These are phyloP conservation scores for Besnoitia besnoiti DNA, from an alignment of 169 alveolate genomes.

Conservation along the genomic window DNA sequence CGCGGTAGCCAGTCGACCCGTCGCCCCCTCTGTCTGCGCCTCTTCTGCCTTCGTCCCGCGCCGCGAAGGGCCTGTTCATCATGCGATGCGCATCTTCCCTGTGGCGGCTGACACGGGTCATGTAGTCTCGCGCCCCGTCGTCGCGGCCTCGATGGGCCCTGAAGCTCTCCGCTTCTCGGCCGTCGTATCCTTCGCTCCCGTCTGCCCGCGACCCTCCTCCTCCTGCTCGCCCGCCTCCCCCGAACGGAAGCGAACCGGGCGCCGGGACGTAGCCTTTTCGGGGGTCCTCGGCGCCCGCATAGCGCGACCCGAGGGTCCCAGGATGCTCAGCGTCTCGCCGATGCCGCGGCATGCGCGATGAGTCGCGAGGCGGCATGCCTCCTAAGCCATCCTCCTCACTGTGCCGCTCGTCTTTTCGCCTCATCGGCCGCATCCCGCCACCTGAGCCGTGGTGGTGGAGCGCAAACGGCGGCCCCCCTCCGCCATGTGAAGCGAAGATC, in stretches of 20 bases:
- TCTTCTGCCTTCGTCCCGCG: not conserved
- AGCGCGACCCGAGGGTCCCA: too few relatives aligned
- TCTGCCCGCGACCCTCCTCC: not conserved
- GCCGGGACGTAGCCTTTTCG: not conserved
- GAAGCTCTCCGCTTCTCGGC: not conserved
- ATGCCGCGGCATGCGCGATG: too few relatives aligned
- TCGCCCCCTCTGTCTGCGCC: not conserved
- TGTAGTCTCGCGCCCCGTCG: not conserved
- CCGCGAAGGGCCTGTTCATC: not conserved
- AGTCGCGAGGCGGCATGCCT: not conserved
- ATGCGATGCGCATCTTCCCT: not conserved
- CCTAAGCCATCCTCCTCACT: not conserved
- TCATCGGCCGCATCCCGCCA: not conserved
- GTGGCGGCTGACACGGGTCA: not conserved
- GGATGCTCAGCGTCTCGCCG: too few relatives aligned
- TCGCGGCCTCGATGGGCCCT: not conserved
- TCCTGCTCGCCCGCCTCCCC: not conserved
- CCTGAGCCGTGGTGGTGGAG: not conserved
- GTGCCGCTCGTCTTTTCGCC: not conserved
- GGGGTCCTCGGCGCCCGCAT: too few relatives aligned
- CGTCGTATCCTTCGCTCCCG: not conserved
- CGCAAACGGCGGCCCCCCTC: not conserved
- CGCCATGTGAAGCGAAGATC: too few relatives aligned
- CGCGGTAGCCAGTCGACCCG: not conserved
- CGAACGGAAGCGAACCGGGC: not conserved